Evolutionary conservation across 2,329 filamentous ascomycete genomes (phyloP).

Genomic region (Botryosphaeria dothidea): DNA sequence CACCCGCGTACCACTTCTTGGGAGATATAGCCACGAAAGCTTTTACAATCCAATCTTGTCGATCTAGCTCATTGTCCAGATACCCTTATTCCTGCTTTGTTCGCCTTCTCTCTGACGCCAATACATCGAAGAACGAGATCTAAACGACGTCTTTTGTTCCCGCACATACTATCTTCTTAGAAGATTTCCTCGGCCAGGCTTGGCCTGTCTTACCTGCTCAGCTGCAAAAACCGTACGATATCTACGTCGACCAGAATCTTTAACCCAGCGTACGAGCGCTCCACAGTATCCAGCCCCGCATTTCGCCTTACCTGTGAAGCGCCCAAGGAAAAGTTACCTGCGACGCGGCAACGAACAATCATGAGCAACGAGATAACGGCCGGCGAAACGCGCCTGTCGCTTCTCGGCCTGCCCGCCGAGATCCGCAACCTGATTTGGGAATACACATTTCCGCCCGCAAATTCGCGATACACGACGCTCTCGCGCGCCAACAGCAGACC

Average conservation of each 20-base stretch:
- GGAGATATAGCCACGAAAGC: background rate
- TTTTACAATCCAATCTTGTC: background rate
- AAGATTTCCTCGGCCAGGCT: background rate
- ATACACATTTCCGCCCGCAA: conserved; percentile 18
- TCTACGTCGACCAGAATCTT: background rate
- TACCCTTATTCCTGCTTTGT: background rate
- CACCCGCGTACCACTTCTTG: background rate
- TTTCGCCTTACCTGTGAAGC: background rate
- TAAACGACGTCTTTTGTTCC: background rate
- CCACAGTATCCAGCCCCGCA: background rate
- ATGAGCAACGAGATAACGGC: background rate
- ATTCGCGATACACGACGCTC: background rate
- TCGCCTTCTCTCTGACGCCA: background rate
- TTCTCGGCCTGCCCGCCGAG: conserved; percentile 21
- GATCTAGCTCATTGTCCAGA: background rate
- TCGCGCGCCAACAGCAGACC: background rate
- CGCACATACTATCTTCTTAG: background rate
- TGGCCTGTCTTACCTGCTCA: background rate
- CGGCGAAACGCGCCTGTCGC: background rate
- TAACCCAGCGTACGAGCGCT: background rate
- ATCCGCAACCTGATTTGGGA: conserved; percentile 22
- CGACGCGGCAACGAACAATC: background rate
- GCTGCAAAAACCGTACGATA: background rate
- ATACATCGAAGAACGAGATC: background rate
- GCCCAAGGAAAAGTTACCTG: background rate